A percentile compares a stretch with the other conserved stretches of the same genome.
These are phyloP conservation scores for Phytophthora pinifolia DNA, from an alignment of 352 stramenopile species.

Conservation along the genomic window DNA sequence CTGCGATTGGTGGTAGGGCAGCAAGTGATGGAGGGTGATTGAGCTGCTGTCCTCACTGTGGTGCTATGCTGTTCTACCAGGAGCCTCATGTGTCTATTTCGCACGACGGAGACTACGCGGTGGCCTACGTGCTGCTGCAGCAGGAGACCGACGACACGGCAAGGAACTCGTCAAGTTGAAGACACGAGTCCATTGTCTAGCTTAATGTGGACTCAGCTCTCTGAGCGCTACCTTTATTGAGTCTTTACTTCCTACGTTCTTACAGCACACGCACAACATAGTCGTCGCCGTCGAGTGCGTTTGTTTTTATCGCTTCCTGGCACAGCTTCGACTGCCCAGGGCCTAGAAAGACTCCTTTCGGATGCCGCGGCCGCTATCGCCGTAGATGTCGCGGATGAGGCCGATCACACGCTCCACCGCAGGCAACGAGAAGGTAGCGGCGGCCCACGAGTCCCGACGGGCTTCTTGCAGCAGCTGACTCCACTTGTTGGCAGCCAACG, in stretches of 20 bases:
- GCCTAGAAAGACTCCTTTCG: conserved; percentile 60
- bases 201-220: conserved; percentile 1
- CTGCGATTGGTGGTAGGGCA: conserved; percentile 50
- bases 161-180: not conserved
- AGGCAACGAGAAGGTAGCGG: conserved; percentile 51
- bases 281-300: not conserved
- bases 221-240: conserved; percentile 9
- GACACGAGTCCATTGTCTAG: not conserved
- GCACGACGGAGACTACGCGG: conserved; percentile 81
- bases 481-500: conserved; percentile 45
- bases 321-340: not conserved
- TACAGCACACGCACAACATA: conserved; percentile 4
- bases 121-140: conserved; percentile 78
- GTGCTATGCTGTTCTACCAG: conserved; percentile 26
- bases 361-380: conserved; percentile 35
- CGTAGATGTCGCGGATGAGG: conserved; percentile 69
- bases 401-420: conserved; percentile 61
- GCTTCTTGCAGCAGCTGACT: conserved; percentile 39
- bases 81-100: conserved; percentile 72
- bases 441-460: conserved; percentile 26
- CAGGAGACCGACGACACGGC: conserved; percentile 27
- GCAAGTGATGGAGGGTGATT: not conserved
- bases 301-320: conserved; percentile 8
- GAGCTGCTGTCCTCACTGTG: not conserved
- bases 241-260: conserved; percentile 3